Evolutionary conservation across 1,139 yeast species (phyloP).

Genomic region (Yamadazyma diddensiae): DNA sequence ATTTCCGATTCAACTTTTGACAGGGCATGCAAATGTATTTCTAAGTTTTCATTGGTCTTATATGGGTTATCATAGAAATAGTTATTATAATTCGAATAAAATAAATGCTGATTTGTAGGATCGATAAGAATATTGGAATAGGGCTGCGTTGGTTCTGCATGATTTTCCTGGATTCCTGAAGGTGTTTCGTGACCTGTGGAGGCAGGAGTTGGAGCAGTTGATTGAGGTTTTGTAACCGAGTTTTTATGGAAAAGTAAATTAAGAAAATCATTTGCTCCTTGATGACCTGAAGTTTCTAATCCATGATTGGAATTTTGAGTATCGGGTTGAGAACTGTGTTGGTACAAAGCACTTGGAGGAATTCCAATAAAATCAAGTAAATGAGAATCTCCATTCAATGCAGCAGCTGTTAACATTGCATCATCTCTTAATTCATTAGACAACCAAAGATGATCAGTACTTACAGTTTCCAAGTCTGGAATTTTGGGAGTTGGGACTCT

Average conservation of each 20-base stretch:
- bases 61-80: slow-evolving; percentile 45
- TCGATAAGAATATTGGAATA: slow-evolving; percentile 22
- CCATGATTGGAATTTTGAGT: too few relatives aligned
- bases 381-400: slow-evolving; percentile 61
- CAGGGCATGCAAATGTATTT: slow-evolving; percentile 45
- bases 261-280: slow-evolving; percentile 30
- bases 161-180: neutral
- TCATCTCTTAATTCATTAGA: slow-evolving; percentile 70
- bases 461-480: slow-evolving; percentile 7
- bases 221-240: slow-evolving; percentile 12
- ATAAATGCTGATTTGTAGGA: slow-evolving; percentile 37
- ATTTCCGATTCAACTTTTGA: slow-evolving; percentile 25
- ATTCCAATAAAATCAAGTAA: slow-evolving; percentile 52
- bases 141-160: neutral
- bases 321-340: slow-evolving; percentile 3
- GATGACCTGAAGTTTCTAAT: slow-evolving; percentile 4
- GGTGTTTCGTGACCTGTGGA: too few relatives aligned
- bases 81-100: slow-evolving; percentile 41
- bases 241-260: slow-evolving; percentile 53
- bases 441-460: slow-evolving; percentile 53
- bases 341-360: slow-evolving; percentile 16
- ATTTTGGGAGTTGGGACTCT: neutral
- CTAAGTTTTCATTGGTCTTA: slow-evolving; percentile 39
- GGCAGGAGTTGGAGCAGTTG: slow-evolving; percentile 6
- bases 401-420: slow-evolving; percentile 71